Percentiles rank a stretch among this genome's conserved stretches.
Conservation (phyloP, 78 protist species). For the Pigoraptor vietnamica region DNA sequence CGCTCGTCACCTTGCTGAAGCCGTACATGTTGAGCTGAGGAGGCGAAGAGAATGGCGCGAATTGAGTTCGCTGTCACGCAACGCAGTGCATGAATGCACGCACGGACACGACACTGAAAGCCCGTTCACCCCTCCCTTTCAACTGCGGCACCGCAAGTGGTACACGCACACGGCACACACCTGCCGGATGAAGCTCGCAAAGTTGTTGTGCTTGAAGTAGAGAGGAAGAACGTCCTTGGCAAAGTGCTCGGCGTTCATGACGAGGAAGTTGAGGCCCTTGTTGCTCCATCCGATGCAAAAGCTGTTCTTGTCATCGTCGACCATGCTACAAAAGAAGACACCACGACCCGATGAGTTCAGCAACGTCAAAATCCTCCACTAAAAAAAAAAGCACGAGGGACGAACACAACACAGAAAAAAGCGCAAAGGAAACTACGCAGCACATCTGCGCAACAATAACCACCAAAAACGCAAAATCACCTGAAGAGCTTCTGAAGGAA, state of each 20-base stretch:
- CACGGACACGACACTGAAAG: too few relatives aligned
- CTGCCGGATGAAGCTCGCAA: constrained; percentile 47
- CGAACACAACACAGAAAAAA: too few relatives aligned
- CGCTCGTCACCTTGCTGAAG: not conserved
- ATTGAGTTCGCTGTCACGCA: too few relatives aligned
- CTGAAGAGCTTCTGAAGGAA: not conserved
- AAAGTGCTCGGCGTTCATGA: constrained; percentile 1
- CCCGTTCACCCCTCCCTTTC: too few relatives aligned
- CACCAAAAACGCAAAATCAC: not conserved
- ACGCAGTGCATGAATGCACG: too few relatives aligned
- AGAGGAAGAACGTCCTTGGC: constrained; percentile 19
- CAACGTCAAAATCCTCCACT: too few relatives aligned
- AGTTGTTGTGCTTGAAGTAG: constrained; percentile 56
- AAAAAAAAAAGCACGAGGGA: too few relatives aligned
- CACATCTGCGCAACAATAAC: not conserved
- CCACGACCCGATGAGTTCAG: too few relatives aligned
- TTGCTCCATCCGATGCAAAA: constrained; percentile 30
- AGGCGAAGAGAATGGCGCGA: too few relatives aligned
- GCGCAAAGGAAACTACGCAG: too few relatives aligned
- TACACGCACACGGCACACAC: not conserved
- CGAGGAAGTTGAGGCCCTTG: constrained; percentile 7
- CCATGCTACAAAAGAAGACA: not conserved
- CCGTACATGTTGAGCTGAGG: constrained; percentile 56
- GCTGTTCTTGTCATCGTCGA: not conserved
- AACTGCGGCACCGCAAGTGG: not conserved